Base-by-base conservation (phyloP, 2,329 filamentous ascomycete species). In the Ambrosiella cleistominuta region DNA sequence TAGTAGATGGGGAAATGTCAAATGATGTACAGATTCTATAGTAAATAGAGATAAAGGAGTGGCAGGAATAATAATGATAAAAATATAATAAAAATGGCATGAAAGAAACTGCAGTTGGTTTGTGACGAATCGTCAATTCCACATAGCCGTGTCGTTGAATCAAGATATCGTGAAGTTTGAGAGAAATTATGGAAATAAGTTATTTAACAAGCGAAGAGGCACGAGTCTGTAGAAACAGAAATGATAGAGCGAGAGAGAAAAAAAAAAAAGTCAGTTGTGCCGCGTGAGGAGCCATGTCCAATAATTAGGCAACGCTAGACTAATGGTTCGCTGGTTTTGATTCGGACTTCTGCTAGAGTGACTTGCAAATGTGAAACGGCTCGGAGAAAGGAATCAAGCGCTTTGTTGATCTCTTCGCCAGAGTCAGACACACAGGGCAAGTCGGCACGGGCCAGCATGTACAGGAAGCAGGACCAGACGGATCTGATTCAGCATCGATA, bases 311-410 rank as follows among this genome's bases (percentile, higher is more conserved):
- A 15, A 51, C 9, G 47, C 47, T 36, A 51, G 27, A 19, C 11
- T n/a, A 3, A 42, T 42, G 39, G 6, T 27, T 27, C 27, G 27
- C 27, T 27, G 27, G 27, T 27, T 27, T 27, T 27, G 27, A 27
- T 27, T 27, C 27, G 27, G 27, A 27, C 27, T 27, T 27, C 27
- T 27, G 2, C 27, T 27, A 27, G 27, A 27, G 27, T 27, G 27
- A 27, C 27, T 27, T 27, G 27, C 27, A 19, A 42, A 42, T 37
- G 42, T 54, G 52, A 54, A 54, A 54, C 52, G 19, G 12, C 15
- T 54, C 52, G 52, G 52, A 40, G 51, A 54, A 54, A 54, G 19
- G 52, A 42, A 54, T 2, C 39, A 54, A 19, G 19, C 52, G 52
- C 52, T 54, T 42, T 54, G 52, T 54, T 42, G 52, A 54, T 39